Evolutionary conservation across 345 rosid species (phyloP).

Genomic region (Dipteronia dyeriana): DNA sequence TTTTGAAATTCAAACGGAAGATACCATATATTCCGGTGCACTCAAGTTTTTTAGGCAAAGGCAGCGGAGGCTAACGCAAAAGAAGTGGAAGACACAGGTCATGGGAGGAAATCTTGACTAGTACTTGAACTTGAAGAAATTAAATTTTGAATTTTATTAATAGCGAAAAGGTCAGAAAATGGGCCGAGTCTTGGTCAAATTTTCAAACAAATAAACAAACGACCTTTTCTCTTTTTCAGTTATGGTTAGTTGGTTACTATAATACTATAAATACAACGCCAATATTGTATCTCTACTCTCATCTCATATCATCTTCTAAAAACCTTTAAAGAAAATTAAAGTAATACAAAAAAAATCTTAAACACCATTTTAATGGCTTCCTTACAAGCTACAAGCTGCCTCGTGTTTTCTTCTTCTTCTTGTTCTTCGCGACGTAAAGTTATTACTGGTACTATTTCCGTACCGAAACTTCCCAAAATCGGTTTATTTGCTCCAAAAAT

Average conservation of each 20-base stretch:
- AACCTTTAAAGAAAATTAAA: background rate
- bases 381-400: constrained; percentile 36
- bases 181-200: constrained; percentile 1
- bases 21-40: too few species aligned
- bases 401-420: constrained; percentile 23
- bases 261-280: background rate
- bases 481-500: constrained; percentile 33
- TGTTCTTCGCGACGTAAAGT: constrained; percentile 11
- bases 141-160: background rate
- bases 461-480: constrained; percentile 46
- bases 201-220: background rate
- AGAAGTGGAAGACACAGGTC: background rate
- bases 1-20: too few species aligned
- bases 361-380: constrained; percentile 39
- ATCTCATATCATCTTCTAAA: constrained; percentile 37
- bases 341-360: constrained; percentile 17
- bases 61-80: too few species aligned
- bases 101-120: constrained; percentile 4
- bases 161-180: background rate
- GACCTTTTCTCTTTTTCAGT: background rate
- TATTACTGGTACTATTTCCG: constrained; percentile 41
- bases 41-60: too few species aligned
- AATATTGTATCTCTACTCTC: background rate
- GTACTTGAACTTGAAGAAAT: background rate
- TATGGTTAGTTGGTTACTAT: background rate